These are phyloP conservation scores for Tribonema minus DNA, from an alignment of 108 stramenopile species.

Conservation along the genomic window DNA sequence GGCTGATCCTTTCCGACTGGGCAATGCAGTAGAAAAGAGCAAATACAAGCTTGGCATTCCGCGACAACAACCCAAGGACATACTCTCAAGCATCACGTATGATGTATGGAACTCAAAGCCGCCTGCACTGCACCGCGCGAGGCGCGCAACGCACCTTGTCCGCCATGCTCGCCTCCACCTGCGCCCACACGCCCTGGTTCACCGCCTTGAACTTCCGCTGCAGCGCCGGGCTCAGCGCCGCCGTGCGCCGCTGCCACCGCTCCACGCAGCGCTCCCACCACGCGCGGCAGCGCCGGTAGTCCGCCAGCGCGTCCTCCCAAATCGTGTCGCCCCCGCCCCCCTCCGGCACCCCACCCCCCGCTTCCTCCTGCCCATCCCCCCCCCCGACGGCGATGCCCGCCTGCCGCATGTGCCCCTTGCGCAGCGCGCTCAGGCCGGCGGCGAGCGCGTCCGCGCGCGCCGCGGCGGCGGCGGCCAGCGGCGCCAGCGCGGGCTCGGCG, in stretches of 20 bases:
- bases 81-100: too few relatives aligned
- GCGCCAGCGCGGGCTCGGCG: background rate
- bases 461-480: constrained; percentile 8
- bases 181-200: constrained; percentile 61
- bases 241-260: constrained; percentile 24
- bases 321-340: too few relatives aligned
- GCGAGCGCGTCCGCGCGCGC: background rate
- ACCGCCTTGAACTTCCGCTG: constrained; percentile 58
- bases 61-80: too few relatives aligned
- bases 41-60: too few relatives aligned
- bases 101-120: too few relatives aligned
- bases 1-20: too few relatives aligned
- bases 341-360: background rate
- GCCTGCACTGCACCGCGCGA: too few relatives aligned
- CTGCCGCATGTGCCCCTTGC: constrained; percentile 17
- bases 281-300: constrained; percentile 14
- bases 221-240: constrained; percentile 14
- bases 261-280: constrained; percentile 14
- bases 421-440: background rate
- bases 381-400: constrained; percentile 3
- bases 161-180: constrained; percentile 49
- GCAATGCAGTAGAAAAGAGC: too few relatives aligned
- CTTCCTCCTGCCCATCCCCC: background rate
- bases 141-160: constrained; percentile 28
- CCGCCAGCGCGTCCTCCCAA: too few relatives aligned